Conservation (phyloP, 1,284 basidiomycete genomes). For the Marasmius sp. region DNA sequence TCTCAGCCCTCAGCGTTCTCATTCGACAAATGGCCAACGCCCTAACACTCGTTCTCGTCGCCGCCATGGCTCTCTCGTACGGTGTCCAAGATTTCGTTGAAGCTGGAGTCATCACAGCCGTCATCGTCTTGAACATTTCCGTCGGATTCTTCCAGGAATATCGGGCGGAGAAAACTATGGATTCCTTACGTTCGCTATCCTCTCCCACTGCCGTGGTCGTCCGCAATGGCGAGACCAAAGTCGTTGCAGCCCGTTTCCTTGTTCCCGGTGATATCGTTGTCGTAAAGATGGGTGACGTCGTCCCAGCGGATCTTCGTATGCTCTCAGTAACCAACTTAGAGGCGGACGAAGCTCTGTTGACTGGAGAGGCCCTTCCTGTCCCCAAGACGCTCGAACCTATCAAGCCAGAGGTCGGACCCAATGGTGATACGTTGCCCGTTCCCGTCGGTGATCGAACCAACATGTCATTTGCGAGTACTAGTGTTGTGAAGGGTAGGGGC, state of each 20-base stretch:
- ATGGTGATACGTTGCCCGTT: constrained; percentile 22
- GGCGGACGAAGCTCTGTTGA: constrained; percentile 69
- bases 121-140: constrained; percentile 52
- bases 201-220: constrained; percentile 64
- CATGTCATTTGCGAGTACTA: constrained; percentile 56
- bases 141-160: constrained; percentile 58
- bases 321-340: constrained; percentile 45
- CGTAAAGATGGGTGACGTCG: constrained; percentile 57
- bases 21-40: constrained; percentile 38
- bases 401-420: not conserved
- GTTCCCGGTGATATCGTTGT: constrained; percentile 64
- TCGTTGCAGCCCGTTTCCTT: constrained; percentile 56
- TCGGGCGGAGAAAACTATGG: constrained; percentile 58
- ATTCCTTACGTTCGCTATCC: constrained; percentile 54
- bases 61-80: constrained; percentile 63
- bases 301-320: constrained; percentile 52
- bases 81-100: constrained; percentile 64
- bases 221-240: constrained; percentile 47
- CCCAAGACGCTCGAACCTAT: constrained; percentile 48
- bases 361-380: constrained; percentile 67
- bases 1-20: constrained; percentile 33
- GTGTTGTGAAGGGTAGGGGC: constrained; percentile 67
- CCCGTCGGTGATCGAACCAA: constrained; percentile 58
- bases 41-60: constrained; percentile 43
- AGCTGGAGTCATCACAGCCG: constrained; percentile 63